Base-by-base conservation (phyloP, 805 yeast genomes). In the Ogataea siamensis region DNA sequence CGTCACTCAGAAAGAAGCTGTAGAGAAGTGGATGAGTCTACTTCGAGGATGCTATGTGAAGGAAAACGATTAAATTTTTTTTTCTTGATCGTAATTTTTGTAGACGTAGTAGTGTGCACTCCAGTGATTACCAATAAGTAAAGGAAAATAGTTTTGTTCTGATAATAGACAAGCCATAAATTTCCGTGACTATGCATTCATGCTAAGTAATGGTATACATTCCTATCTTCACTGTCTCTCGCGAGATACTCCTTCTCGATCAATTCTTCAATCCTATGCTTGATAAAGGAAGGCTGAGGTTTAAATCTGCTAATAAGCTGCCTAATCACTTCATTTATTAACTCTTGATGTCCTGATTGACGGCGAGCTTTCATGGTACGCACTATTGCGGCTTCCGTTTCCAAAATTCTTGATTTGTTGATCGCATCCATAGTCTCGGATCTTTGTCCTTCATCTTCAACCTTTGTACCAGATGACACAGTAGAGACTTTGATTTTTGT, bases 371-470 rank as follows among this genome's bases (percentile, higher is more conserved):
- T 88, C 91, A 88, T 80, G n/a, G 82, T 77, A 35, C 96, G 70
- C 5, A 88, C 95, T 39, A 88, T 74, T 0, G 94, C 93, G 1
- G 96, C 95, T 55, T 86, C 93, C 2, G 83, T 67, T 52, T 81
- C 85, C 39, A 71, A 70, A 42, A 76, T 70, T 40, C 95, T 69
- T 4, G 87, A 78, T 48, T 75, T 81, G 26, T 72, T 71, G 20
- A 87, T 67, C 24, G 68, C 63, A n/a, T 70, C 70, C 56, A 79
- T 63, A 0, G 85, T 81, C 37, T 70, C 71, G 12, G 64, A 62
- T 8, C 73, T 60, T 47, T 80, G 85, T 11, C 65, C 62, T 24
- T 76, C 83, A 31, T 70, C 70, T 44, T 76, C 87, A 3, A 62
- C 55, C 36, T 68, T 71, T 7, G 63, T 57, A 1, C 63, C 48